A percentile compares a stretch with the other conserved stretches of the same genome.
Conservation (phyloP, 2,329 filamentous ascomycete genomes). For the Fusarium napiforme region DNA sequence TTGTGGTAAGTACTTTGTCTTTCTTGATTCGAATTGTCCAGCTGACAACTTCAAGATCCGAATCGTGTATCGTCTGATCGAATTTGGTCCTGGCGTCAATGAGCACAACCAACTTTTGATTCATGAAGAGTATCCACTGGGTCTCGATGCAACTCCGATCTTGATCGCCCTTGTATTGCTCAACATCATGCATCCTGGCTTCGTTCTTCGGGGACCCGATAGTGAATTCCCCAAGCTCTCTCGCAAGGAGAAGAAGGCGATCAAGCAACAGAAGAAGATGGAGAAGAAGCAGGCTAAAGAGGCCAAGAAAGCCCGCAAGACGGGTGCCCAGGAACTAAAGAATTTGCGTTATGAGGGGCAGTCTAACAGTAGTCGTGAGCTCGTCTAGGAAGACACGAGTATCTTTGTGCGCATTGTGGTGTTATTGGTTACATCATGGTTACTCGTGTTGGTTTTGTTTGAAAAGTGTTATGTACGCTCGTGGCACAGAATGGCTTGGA, state of each 20-base stretch:
- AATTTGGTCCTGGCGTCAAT: conserved; percentile 61
- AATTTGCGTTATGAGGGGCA: conserved; percentile 18
- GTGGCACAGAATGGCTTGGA: background rate
- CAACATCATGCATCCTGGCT: conserved; percentile 60
- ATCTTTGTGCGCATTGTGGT: background rate
- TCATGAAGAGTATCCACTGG: conserved; percentile 64
- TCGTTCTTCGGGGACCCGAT: conserved; percentile 56
- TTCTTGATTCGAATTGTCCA: background rate
- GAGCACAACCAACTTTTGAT: conserved; percentile 57
- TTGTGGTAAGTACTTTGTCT: conserved; percentile 47
- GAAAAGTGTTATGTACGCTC: background rate
- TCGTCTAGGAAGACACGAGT: background rate
- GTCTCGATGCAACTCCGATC: conserved; percentile 66
- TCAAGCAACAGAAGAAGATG: conserved; percentile 51
- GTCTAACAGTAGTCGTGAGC: conserved; percentile 6
- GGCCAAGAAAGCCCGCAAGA: conserved; percentile 40
- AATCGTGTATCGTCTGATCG: conserved; percentile 69
- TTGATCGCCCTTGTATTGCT: conserved; percentile 56
- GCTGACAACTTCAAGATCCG: conserved; percentile 53
- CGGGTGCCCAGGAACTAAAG: conserved; percentile 29
- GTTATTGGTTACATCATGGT: background rate
- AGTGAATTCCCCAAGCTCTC: conserved; percentile 57
- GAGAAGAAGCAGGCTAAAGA: conserved; percentile 39
- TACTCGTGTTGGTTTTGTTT: background rate
- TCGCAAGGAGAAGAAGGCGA: conserved; percentile 58